These are phyloP conservation scores for Phyllosticta capitalensis DNA, from an alignment of 2,329 filamentous ascomycete species.

Conservation along the genomic window DNA sequence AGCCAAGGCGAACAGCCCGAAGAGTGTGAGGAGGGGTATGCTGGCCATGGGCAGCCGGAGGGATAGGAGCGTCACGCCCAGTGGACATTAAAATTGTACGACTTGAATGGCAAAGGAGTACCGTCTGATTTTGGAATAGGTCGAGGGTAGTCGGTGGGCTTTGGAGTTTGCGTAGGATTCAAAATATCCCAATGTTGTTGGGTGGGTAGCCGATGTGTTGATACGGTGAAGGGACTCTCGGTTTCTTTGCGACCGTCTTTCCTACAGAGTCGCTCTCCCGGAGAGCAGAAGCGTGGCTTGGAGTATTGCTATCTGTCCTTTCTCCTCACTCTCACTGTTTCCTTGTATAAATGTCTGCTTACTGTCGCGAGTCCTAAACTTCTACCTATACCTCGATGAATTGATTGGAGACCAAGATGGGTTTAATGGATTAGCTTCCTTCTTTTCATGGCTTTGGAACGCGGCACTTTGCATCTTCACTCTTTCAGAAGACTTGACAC, in stretches of 20 bases:
- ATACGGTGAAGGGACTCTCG: background rate
- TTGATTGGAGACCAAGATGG: background rate
- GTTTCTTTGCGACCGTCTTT: background rate
- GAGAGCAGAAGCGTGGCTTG: background rate
- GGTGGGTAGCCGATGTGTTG: background rate
- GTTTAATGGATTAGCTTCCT: background rate
- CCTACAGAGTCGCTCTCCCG: background rate
- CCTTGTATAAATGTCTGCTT: background rate
- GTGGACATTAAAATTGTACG: conserved; percentile 5
- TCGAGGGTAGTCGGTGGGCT: background rate
- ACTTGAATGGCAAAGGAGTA: background rate
- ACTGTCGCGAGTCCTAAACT: background rate
- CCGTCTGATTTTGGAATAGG: background rate
- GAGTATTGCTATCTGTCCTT: background rate
- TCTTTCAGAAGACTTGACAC: no score
- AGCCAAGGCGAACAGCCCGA: conserved; percentile 13
- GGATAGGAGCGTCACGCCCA: conserved; percentile 11
- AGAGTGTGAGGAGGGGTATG: conserved; percentile 15
- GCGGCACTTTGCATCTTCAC: no score
- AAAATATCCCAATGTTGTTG: background rate
- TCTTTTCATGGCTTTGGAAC: background rate
- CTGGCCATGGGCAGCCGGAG: conserved; percentile 10
- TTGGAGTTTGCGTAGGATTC: background rate
- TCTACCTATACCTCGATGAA: background rate
- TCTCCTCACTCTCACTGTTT: background rate